phyloP scores from a whole-genome alignment of 495 filamentous ascomycete genomes.

The Penicilliopsis zonata region DNA sequence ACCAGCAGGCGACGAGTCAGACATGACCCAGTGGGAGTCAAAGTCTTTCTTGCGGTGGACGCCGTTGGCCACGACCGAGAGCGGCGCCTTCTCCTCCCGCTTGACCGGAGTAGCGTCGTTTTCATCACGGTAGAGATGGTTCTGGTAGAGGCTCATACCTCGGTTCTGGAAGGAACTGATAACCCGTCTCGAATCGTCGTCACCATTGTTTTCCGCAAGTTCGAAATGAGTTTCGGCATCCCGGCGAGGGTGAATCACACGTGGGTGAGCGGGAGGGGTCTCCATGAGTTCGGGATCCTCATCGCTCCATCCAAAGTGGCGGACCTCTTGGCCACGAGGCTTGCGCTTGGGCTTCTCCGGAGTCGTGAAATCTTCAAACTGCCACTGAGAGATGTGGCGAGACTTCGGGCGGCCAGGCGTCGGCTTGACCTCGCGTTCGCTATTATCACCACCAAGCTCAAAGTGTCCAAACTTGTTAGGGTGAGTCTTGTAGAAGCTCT shows the following conservation, averaged over 20 bases:
- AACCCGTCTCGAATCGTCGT: conserved; percentile 12
- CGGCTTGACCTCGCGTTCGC: conserved; percentile 23
- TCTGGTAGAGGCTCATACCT: conserved; percentile 63
- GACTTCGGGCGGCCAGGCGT: conserved; percentile 30
- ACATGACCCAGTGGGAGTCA: conserved; percentile 56
- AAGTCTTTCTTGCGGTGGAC: conserved; percentile 63
- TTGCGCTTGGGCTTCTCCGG: conserved; percentile 58
- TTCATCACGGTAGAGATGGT: conserved; percentile 53
- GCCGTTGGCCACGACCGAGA: conserved; percentile 51
- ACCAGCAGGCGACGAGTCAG: conserved; percentile 44
- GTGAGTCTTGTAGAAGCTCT: conserved; percentile 45
- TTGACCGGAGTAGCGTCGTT: conserved; percentile 16
- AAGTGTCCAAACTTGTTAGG: conserved; percentile 79
- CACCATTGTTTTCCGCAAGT: conserved; percentile 39
- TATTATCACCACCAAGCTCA: conserved; percentile 58
- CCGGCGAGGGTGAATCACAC: conserved; percentile 54
- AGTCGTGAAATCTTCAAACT: conserved; percentile 74
- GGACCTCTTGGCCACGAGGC: conserved; percentile 38
- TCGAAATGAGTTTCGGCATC: conserved; percentile 75
- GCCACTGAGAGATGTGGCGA: conserved; percentile 64
- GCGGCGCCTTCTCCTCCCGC: conserved; percentile 22
- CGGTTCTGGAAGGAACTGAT: conserved; percentile 42
- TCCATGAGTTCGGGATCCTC: conserved; percentile 48
- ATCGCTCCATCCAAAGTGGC: conserved; percentile 64
- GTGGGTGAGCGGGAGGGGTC: conserved; percentile 40